These are phyloP conservation scores for Stellera chamaejasme DNA, from an alignment of 345 rosid species.

Conservation along the genomic window DNA sequence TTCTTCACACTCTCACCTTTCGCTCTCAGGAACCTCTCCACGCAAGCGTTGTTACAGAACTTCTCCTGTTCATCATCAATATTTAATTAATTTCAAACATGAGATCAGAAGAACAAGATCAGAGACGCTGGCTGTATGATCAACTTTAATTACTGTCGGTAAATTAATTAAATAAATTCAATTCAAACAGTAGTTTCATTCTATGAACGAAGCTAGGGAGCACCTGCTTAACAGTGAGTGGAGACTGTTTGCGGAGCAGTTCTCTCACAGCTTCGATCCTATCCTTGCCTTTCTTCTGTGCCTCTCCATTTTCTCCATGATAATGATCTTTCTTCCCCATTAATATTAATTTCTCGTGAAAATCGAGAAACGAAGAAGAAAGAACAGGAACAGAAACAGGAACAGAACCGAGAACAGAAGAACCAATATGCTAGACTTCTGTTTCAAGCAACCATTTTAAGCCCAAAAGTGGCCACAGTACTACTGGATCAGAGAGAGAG, in stretches of 20 bases:
- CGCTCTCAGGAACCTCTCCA: conserved; percentile 65
- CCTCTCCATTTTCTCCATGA: too few species aligned
- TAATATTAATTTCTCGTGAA: conserved; percentile 16
- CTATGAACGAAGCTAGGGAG: background rate
- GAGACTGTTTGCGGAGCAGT: conserved; percentile 57
- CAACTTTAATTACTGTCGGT: too few species aligned
- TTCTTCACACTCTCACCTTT: conserved; percentile 81
- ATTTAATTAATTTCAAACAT: background rate
- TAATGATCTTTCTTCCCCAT: conserved; percentile 64
- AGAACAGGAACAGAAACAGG: conserved; percentile 1
- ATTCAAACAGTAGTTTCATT: too few species aligned
- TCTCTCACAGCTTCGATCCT: conserved; percentile 67
- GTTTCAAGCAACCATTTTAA: conserved; percentile 51
- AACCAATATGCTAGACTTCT: conserved; percentile 43
- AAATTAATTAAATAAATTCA: too few species aligned
- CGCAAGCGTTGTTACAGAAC: conserved; percentile 75
- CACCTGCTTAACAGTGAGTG: conserved; percentile 82
- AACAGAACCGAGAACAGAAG: background rate
- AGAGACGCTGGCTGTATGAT: too few species aligned
- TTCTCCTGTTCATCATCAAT: conserved; percentile 52
- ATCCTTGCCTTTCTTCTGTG: conserved; percentile 13
- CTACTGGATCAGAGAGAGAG: conserved; percentile 4
- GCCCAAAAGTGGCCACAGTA: conserved; percentile 11
- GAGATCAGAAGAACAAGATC: background rate
- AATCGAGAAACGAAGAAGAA: conserved; percentile 4